A percentile compares a stretch with the other conserved stretches of the same genome.
These are phyloP conservation scores for Pleoardoris graminearum DNA, from an alignment of 2,329 filamentous ascomycete genomes.

Conservation along the genomic window DNA sequence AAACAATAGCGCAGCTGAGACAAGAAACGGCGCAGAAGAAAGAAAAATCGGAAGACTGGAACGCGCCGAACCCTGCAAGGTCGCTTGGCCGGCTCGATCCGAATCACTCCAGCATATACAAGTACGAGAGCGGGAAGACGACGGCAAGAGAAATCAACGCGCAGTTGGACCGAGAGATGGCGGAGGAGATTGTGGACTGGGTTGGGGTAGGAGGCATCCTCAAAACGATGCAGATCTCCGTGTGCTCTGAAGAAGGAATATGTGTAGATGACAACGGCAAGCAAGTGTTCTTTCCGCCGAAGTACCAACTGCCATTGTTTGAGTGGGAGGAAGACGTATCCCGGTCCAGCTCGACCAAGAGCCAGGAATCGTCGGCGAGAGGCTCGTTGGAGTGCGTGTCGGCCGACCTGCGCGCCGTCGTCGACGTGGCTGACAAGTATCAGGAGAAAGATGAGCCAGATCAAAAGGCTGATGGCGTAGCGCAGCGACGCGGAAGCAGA, in stretches of 20 bases:
- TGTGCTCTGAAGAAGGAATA: background rate
- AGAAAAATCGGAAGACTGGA: background rate
- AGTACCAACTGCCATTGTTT: constrained; percentile 1
- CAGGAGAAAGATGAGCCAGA: constrained; percentile 2
- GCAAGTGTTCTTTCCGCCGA: background rate
- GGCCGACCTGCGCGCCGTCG: background rate
- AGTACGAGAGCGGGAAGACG: background rate
- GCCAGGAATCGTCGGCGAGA: background rate
- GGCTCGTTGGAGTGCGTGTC: constrained; percentile 1
- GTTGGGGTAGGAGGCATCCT: background rate
- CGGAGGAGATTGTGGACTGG: background rate
- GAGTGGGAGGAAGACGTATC: constrained; percentile 2
- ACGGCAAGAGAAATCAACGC: background rate
- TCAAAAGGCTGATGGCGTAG: background rate
- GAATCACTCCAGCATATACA: background rate
- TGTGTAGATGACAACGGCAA: background rate
- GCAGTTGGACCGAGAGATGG: background rate
- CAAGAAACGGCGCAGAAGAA: background rate
- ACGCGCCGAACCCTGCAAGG: background rate
- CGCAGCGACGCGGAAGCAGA: background rate
- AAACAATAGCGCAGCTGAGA: background rate
- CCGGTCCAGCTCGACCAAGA: background rate
- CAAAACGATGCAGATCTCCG: background rate
- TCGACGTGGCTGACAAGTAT: background rate
- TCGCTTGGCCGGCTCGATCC: background rate